These are phyloP conservation scores for Trypethelium eluteriae DNA, from an alignment of 495 filamentous ascomycete species.

Conservation along the genomic window DNA sequence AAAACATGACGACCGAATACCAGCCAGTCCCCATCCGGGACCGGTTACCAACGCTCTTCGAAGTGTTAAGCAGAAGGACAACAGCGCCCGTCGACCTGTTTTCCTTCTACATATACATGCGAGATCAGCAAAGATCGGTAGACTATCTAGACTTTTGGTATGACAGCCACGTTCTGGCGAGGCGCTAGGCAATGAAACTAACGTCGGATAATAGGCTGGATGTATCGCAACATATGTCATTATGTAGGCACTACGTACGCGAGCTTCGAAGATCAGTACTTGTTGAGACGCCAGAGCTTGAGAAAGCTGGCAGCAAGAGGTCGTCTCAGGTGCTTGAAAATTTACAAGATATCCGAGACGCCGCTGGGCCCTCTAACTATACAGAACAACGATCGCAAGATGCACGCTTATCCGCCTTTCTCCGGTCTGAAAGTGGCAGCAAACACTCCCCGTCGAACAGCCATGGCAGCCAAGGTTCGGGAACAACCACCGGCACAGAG, in stretches of 20 bases:
- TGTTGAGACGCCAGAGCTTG: constrained; percentile 82
- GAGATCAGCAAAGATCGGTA: constrained; percentile 93
- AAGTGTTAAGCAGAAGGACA: constrained; percentile 86
- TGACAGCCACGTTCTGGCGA: not conserved
- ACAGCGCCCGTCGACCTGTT: constrained; percentile 91
- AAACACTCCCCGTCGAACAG: constrained; percentile 63
- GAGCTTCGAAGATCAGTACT: constrained; percentile 90
- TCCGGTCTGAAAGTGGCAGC: constrained; percentile 58
- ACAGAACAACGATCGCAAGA: constrained; percentile 58
- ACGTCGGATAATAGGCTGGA: constrained; percentile 66
- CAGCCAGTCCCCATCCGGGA: constrained; percentile 45
- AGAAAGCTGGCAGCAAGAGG: constrained; percentile 69
- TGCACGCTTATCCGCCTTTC: constrained; percentile 78
- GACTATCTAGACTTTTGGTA: constrained; percentile 99
- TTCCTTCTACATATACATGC: constrained; percentile 99
- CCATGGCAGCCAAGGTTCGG: constrained; percentile 33
- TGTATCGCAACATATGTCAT: constrained; percentile 96
- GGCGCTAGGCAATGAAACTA: not conserved
- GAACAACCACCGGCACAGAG: constrained; percentile 39
- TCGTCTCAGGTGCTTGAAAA: constrained; percentile 74
- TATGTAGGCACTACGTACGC: constrained; percentile 95
- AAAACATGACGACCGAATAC: not conserved
- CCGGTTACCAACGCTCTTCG: constrained; percentile 84
- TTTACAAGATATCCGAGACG: constrained; percentile 58
- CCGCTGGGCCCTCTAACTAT: constrained; percentile 45